Conservation (phyloP, 495 filamentous ascomycete genomes). For the Lophiotrema nucula region DNA sequence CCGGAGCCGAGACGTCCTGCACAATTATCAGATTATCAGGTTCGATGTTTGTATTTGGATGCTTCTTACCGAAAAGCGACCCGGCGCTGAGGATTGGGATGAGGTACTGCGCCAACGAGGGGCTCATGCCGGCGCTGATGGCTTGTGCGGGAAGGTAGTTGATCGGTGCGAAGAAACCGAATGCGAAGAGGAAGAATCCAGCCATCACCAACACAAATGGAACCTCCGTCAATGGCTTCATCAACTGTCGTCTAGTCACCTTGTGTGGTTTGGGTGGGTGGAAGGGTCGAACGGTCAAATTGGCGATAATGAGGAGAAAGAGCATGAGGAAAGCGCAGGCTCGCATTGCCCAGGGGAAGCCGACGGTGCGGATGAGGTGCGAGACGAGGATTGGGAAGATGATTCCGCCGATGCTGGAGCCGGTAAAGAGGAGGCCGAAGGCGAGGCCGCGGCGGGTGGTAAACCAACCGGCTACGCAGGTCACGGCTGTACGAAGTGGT, state of each 20-base stretch:
- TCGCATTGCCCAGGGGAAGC: constrained; percentile 53
- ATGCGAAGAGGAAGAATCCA: constrained; percentile 3
- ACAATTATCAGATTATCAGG: neutral
- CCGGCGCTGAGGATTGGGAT: constrained; percentile 12
- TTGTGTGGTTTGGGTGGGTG: constrained; percentile 3
- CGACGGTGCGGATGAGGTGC: constrained; percentile 42
- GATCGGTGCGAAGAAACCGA: constrained; percentile 10
- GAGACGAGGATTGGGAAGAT: constrained; percentile 41
- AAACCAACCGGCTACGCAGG: constrained; percentile 62
- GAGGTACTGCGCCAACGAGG: constrained; percentile 2
- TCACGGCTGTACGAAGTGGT: constrained; percentile 37
- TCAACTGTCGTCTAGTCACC: neutral
- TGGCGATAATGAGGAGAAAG: constrained; percentile 13
- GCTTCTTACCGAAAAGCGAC: constrained; percentile 61
- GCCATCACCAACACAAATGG: constrained; percentile 1
- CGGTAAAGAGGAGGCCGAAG: constrained; percentile 63
- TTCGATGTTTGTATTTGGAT: neutral
- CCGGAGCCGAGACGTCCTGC: constrained; percentile 56
- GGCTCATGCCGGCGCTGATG: neutral
- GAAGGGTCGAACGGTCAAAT: constrained; percentile 23
- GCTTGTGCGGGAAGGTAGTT: constrained; percentile 12
- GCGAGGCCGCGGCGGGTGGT: constrained; percentile 61
- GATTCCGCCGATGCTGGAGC: constrained; percentile 44
- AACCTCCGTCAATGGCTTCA: constrained; percentile 10
- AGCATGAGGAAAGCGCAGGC: constrained; percentile 53